Evolutionary conservation across 495 filamentous ascomycete species (phyloP), one percentile per base, ranked within the genome.

Genomic region (Lophium mytilinum): DNA sequence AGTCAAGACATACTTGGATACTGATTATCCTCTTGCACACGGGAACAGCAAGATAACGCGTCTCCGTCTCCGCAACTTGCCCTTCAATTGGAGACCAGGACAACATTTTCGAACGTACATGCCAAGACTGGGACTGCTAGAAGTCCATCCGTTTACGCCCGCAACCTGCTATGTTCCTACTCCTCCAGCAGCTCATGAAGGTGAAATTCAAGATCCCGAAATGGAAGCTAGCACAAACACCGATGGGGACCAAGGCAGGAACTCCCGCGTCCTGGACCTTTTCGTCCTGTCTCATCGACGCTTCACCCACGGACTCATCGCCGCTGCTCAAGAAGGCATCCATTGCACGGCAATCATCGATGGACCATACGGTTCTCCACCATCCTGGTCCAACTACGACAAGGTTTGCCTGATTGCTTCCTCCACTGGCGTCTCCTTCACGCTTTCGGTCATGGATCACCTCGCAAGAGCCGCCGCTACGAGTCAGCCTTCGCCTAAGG

Each of bases 131-230:
- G 50, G 65, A 0, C 48, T 55, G 0, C 46, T 68, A 0, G 67
- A 66, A 51, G 9, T 59, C 4, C 67, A 69, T 37, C 67, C 67
- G 1, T 69, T 69, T 52, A 69, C 67, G 19, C 58, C 58, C 1
- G 52, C 58, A 3, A 61, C 52, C 17, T 56, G 53, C 42, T 39
- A 52, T 3, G 4, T 43, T 17, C 14, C 17, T 21, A 36, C 39
- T 3, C 8, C 18, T 35, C n/a, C 37, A 3, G 36, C 12, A 9
- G 21, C n/a, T 17, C 18, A 9, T 2, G 6, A 30, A 24, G 41
- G 47, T 0, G 11, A 1, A 24, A 12, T 4, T 18, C 14, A 53
- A 35, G 47, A 41, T 8, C 6, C 24, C 7, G 58, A 61, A 18
- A 37, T 52, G 17, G 58, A 61, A 30, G 24, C 24, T 30, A 6